phyloP scores from a whole-genome alignment of 441 rosid species.

The Adansonia madagascariensis region DNA sequence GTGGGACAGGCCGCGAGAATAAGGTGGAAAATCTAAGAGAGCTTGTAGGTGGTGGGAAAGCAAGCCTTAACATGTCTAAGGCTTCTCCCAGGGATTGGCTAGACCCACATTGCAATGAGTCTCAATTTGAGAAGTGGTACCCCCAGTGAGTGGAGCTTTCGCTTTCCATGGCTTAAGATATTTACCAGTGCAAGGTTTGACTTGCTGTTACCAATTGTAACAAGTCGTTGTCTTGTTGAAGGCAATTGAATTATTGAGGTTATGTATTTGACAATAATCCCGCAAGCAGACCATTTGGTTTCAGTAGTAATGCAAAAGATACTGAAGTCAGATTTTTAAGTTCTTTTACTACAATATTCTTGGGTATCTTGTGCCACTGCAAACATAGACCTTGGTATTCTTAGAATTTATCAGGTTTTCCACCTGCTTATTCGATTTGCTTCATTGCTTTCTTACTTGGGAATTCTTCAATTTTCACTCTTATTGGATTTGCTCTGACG shows the following conservation, averaged over 20 bases:
- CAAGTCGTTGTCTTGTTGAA: background rate
- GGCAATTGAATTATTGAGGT: constrained; percentile 25
- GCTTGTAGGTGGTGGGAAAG: constrained; percentile 65
- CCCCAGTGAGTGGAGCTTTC: constrained; percentile 39
- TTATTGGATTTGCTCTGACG: background rate
- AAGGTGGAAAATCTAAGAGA: constrained; percentile 77
- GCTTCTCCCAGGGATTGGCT: constrained; percentile 77
- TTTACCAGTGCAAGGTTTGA: constrained; percentile 9
- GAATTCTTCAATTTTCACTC: no score
- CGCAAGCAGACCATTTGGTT: constrained; percentile 21
- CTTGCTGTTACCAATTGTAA: constrained; percentile 2
- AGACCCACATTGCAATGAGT: constrained; percentile 89
- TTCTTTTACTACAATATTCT: background rate
- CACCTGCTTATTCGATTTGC: no score
- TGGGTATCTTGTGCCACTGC: background rate
- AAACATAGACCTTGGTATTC: background rate
- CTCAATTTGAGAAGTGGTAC: constrained; percentile 68
- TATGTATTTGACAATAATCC: constrained; percentile 34
- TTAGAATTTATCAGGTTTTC: no score
- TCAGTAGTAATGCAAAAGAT: constrained; percentile 3
- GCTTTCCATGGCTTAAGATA: constrained; percentile 15
- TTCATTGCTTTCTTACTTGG: no score
- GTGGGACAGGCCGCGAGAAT: constrained; percentile 77
- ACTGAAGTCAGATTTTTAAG: background rate
- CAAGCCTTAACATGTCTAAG: constrained; percentile 45